Percentiles rank a stretch among this genome's conserved stretches.
phyloP scores from a whole-genome alignment of 148 eudicot genomes.

The Heliosperma pusillum region DNA sequence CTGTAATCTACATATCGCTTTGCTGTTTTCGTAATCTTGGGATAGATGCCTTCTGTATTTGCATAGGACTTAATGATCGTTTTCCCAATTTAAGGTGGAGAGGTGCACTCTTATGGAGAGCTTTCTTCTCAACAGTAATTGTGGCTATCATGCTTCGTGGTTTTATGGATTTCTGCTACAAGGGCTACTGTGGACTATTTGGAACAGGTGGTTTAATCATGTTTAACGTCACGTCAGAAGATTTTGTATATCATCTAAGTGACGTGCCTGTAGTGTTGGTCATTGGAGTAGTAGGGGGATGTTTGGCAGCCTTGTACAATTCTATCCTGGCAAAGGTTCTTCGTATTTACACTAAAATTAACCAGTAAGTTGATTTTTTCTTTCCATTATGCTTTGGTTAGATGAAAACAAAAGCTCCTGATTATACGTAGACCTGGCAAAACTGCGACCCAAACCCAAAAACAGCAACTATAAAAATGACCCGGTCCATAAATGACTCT shows the following conservation, averaged over 20 bases:
- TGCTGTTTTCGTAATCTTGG: neutral
- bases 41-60: neutral
- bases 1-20: neutral
- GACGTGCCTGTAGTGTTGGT: constrained; percentile 82
- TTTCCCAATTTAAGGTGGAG: constrained; percentile 65
- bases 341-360: constrained; percentile 53
- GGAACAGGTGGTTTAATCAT: constrained; percentile 96
- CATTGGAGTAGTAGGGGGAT: constrained; percentile 76
- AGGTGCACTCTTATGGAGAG: constrained; percentile 93
- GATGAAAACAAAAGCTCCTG: neutral
- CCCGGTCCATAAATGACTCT: neutral
- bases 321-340: constrained; percentile 58
- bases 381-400: neutral
- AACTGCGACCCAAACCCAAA: no score
- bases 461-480: neutral
- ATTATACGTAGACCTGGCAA: no score
- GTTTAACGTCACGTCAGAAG: constrained; percentile 76
- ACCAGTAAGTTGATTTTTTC: constrained; percentile 50
- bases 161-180: constrained; percentile 72
- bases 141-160: constrained; percentile 88
- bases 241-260: constrained; percentile 49
- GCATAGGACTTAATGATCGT: neutral
- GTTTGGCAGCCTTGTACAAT: constrained; percentile 71
- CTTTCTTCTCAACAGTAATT: constrained; percentile 80
- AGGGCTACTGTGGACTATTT: constrained; percentile 89